These are phyloP conservation scores for Discostella stelligeroides DNA, from an alignment of 108 stramenopile genomes.

Conservation along the genomic window DNA sequence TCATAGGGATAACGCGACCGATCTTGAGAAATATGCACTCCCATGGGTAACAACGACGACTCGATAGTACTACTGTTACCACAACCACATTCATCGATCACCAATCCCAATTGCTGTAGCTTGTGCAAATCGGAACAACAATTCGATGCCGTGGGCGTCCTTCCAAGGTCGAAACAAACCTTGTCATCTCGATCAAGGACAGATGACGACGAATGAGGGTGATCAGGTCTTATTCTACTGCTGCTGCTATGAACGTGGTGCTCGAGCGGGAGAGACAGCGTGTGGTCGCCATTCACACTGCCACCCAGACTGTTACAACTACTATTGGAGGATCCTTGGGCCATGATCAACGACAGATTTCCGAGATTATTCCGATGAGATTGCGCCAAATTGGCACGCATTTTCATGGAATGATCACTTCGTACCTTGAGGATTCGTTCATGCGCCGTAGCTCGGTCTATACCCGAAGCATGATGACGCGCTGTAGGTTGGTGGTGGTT, in stretches of 20 bases:
- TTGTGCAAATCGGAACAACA: slow-evolving; percentile 17
- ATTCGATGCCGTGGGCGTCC: slow-evolving; percentile 40
- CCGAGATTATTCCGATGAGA: slow-evolving; percentile 21
- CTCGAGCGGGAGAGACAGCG: slow-evolving; percentile 14
- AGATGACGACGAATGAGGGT: background rate
- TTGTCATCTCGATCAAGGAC: no score
- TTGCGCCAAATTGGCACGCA: slow-evolving; percentile 28
- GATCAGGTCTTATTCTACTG: background rate
- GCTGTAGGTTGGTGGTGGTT: background rate
- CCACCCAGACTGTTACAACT: background rate
- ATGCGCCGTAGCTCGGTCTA: slow-evolving; percentile 43
- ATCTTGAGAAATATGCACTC: slow-evolving; percentile 18
- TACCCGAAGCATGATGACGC: slow-evolving; percentile 16
- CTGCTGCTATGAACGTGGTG: slow-evolving; percentile 14
- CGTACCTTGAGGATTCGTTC: slow-evolving; percentile 33
- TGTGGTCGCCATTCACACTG: no score
- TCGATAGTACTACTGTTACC: background rate
- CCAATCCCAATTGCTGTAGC: background rate
- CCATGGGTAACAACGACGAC: slow-evolving; percentile 1
- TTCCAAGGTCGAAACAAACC: slow-evolving; percentile 6
- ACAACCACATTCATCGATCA: background rate
- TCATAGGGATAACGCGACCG: no score
- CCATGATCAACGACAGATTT: slow-evolving; percentile 8
- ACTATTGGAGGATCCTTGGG: background rate
- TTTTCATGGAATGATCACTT: slow-evolving; percentile 26